Percentiles rank a stretch among this genome's conserved stretches.
phyloP scores from a whole-genome alignment of 108 stramenopile genomes.

The Seminavis robusta region DNA sequence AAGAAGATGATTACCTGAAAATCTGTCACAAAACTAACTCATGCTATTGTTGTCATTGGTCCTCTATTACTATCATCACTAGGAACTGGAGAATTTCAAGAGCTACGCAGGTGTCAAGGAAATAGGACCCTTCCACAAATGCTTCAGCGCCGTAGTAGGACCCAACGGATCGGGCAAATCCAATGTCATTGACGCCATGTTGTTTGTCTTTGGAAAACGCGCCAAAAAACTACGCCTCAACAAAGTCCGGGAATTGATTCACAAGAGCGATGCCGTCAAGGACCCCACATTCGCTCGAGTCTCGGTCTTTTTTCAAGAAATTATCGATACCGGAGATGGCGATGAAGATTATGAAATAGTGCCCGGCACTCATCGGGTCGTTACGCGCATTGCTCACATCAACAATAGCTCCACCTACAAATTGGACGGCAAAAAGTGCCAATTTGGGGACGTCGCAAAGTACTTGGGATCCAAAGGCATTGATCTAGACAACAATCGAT shows the following conservation, averaged over 20 bases:
- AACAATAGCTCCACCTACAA: constrained; percentile 91
- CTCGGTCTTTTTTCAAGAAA: constrained; percentile 92
- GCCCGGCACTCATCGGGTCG: constrained; percentile 68
- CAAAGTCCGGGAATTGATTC: constrained; percentile 97
- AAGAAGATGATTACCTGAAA: neutral
- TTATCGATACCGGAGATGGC: constrained; percentile 79
- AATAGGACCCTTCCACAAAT: constrained; percentile 90
- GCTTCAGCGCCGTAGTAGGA: constrained; percentile 94
- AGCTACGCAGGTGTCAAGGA: constrained; percentile 91
- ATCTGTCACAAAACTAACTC: neutral
- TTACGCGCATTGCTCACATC: constrained; percentile 81
- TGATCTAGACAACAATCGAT: constrained; percentile 98
- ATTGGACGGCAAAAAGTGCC: constrained; percentile 80
- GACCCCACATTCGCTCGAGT: constrained; percentile 80
- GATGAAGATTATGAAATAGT: constrained; percentile 85
- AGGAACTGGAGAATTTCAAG: constrained; percentile 98
- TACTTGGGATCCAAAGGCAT: constrained; percentile 88
- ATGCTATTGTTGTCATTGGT: neutral
- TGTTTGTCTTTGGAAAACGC: constrained; percentile 98
- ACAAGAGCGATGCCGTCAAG: constrained; percentile 71
- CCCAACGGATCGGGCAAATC: constrained; percentile 97
- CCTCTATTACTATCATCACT: neutral
- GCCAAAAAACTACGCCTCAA: constrained; percentile 97
- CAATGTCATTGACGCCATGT: constrained; percentile 99
- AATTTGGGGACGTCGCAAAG: constrained; percentile 85